Percentiles rank a stretch among this genome's conserved stretches.
Conservation (phyloP, 2,329 filamentous ascomycete genomes). For the Venturia pyrina region DNA sequence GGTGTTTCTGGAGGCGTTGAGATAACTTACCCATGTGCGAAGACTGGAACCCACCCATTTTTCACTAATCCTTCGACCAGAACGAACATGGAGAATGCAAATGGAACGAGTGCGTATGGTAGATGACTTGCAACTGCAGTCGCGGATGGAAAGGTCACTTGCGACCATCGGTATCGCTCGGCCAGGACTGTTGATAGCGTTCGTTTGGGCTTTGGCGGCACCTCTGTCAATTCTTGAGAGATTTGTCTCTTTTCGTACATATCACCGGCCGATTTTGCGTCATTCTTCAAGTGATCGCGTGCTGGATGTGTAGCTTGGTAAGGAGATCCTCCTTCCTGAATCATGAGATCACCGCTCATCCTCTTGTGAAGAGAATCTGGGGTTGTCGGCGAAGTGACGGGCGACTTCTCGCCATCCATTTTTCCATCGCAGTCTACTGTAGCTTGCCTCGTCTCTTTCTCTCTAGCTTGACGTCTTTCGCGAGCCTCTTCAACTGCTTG, state of each 20-base stretch:
- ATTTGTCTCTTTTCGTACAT: slow-evolving; percentile 8
- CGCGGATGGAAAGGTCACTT: slow-evolving; percentile 62
- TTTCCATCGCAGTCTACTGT: not conserved
- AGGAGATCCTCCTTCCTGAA: not conserved
- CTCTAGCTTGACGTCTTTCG: slow-evolving; percentile 28
- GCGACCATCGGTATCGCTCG: slow-evolving; percentile 39
- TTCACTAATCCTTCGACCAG: slow-evolving; percentile 63
- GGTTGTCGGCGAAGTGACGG: not conserved
- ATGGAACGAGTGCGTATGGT: slow-evolving; percentile 58
- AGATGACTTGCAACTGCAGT: slow-evolving; percentile 56
- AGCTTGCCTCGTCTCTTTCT: slow-evolving; percentile 21
- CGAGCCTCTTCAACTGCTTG: slow-evolving; percentile 36
- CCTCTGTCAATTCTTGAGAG: not conserved
- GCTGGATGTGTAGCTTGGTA: not conserved
- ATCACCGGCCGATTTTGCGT: slow-evolving; percentile 14
- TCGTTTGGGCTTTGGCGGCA: slow-evolving; percentile 5
- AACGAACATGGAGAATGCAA: slow-evolving; percentile 65
- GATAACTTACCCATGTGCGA: slow-evolving; percentile 46
- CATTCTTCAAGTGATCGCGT: slow-evolving; percentile 12
- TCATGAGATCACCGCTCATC: not conserved
- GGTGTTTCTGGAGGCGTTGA: not conserved
- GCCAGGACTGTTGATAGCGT: not conserved
- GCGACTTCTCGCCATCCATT: not conserved
- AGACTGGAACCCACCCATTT: slow-evolving; percentile 65
- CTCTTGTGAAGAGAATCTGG: not conserved